These are phyloP conservation scores for Aspergillus unguis DNA, from an alignment of 2,329 filamentous ascomycete genomes.

Conservation along the genomic window DNA sequence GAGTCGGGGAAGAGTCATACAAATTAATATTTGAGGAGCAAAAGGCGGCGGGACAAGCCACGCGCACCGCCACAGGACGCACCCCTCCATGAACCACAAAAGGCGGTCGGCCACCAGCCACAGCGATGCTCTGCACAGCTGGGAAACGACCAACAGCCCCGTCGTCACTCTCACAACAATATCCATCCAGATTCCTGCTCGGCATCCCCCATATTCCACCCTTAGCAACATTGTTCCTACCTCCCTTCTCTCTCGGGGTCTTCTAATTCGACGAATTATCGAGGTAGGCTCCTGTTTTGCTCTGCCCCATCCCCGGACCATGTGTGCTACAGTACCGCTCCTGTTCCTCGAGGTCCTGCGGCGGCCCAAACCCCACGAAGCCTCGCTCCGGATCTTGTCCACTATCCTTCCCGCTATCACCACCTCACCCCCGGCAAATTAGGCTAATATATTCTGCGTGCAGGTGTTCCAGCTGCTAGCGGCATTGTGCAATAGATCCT, in stretches of 20 bases:
- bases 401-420: constrained; percentile 27
- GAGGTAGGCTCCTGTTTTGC: constrained; percentile 8
- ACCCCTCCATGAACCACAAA: constrained; percentile 21
- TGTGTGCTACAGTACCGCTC: constrained; percentile 20
- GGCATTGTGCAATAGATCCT: constrained; percentile 19
- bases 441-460: constrained; percentile 15
- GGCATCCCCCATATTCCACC: constrained; percentile 7
- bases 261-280: constrained; percentile 8
- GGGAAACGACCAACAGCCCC: constrained; percentile 9
- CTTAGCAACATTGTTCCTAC: constrained; percentile 7
- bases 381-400: constrained; percentile 27
- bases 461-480: constrained; percentile 16
- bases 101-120: constrained; percentile 25
- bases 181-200: constrained; percentile 9
- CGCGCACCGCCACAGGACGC: constrained; percentile 29
- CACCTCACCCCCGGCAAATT: constrained; percentile 14
- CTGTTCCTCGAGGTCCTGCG: constrained; percentile 27
- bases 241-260: constrained; percentile 1
- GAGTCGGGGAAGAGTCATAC: constrained; percentile 2
- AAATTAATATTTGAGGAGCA: neutral
- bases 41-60: constrained; percentile 19
- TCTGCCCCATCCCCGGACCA: constrained; percentile 22
- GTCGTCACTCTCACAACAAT: constrained; percentile 18
- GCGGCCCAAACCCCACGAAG: constrained; percentile 40
- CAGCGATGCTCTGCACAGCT: constrained; percentile 15